These are phyloP conservation scores for Schizophyllum commune DNA, from an alignment of 1,284 basidiomycete genomes.

Conservation along the genomic window DNA sequence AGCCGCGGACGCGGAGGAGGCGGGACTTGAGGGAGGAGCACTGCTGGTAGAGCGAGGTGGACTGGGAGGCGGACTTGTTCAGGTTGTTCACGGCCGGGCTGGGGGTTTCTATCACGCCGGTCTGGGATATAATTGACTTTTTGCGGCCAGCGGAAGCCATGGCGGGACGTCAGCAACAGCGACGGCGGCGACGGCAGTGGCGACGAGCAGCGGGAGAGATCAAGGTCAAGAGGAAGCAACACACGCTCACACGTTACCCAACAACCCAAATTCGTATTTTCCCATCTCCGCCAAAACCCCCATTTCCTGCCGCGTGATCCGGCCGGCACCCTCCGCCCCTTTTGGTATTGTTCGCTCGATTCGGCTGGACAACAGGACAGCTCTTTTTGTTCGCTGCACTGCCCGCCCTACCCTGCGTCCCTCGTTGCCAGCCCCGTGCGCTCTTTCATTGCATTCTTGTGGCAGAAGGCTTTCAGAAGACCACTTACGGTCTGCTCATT, in stretches of 20 bases:
- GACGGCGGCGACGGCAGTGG: constrained; percentile 13
- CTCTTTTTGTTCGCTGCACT: not conserved
- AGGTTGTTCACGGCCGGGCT: constrained; percentile 71
- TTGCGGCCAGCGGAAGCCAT: constrained; percentile 64
- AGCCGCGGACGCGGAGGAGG: constrained; percentile 68
- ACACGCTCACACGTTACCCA: not conserved
- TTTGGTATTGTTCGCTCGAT: not conserved
- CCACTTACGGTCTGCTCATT: not conserved
- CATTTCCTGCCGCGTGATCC: not conserved
- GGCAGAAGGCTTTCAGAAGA: not conserved
- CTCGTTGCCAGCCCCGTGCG: not conserved
- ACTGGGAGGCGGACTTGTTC: constrained; percentile 77
- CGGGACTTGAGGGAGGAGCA: constrained; percentile 68
- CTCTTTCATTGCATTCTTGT: not conserved
- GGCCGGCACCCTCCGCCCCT: not conserved
- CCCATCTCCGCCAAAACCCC: not conserved
- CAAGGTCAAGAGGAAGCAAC: not conserved
- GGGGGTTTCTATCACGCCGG: constrained; percentile 59
- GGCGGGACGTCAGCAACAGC: constrained; percentile 22
- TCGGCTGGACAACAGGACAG: not conserved
- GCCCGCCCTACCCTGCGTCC: not conserved
- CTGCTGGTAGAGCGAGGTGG: constrained; percentile 83
- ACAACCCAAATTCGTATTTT: not conserved
- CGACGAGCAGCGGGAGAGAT: not conserved
- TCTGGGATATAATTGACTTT: constrained; percentile 66